These are phyloP conservation scores for Ceratobasidium sp. DNA, from an alignment of 1,284 basidiomycete species.

Conservation along the genomic window DNA sequence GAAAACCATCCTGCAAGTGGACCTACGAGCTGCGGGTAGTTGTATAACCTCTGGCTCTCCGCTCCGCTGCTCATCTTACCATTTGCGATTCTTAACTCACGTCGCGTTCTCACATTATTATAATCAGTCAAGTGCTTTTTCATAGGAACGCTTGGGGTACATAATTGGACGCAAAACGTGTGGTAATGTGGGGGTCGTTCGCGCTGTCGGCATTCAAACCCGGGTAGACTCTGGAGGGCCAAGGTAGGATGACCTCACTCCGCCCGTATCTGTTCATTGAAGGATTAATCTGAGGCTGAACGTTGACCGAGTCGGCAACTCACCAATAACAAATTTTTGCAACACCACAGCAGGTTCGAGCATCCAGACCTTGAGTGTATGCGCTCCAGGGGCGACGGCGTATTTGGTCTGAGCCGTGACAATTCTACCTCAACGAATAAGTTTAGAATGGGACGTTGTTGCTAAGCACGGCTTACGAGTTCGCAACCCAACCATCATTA, in stretches of 20 bases:
- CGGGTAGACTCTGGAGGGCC: conserved; percentile 69
- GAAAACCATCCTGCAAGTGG: conserved; percentile 46
- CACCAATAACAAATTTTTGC: conserved; percentile 70
- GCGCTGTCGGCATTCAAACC: conserved; percentile 47
- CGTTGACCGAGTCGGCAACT: conserved; percentile 45
- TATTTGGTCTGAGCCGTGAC: conserved; percentile 59
- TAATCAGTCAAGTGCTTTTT: too few species aligned
- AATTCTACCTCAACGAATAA: conserved; percentile 50
- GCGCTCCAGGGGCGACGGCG: conserved; percentile 61
- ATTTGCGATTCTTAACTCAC: conserved; percentile 61
- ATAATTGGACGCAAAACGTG: too few species aligned
- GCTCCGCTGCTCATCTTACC: conserved; percentile 54
- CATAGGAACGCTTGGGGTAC: not conserved
- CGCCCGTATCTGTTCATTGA: conserved; percentile 63
- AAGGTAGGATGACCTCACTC: conserved; percentile 65
- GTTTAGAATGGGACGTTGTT: not conserved
- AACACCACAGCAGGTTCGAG: conserved; percentile 70
- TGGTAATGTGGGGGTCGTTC: too few species aligned
- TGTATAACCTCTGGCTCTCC: conserved; percentile 52
- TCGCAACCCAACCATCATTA: conserved; percentile 65
- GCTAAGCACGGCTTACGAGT: conserved; percentile 51
- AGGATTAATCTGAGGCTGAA: not conserved
- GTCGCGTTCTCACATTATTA: too few species aligned
- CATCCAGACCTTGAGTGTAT: conserved; percentile 71
- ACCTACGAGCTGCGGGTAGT: conserved; percentile 50